Conservation (phyloP, 768 basidiomycete genomes). For the Leccinum pellstonianum region DNA sequence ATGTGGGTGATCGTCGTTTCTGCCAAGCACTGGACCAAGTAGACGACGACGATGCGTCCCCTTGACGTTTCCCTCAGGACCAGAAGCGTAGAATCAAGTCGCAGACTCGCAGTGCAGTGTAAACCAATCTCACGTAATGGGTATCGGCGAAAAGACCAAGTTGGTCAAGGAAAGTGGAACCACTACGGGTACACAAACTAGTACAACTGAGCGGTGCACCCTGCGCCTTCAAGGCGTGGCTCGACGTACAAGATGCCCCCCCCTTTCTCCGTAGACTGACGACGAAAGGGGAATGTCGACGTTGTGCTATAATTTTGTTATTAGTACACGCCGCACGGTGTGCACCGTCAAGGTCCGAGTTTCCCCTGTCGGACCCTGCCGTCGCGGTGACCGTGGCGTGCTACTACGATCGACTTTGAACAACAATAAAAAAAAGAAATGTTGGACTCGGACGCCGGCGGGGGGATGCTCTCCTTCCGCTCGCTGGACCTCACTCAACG, state of each 20-base stretch:
- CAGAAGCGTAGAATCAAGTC: neutral
- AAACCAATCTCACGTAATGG: neutral
- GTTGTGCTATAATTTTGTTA: neutral
- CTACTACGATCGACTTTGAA: neutral
- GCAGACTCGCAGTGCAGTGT: neutral
- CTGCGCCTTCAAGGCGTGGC: neutral
- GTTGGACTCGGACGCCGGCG: neutral
- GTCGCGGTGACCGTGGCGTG: neutral
- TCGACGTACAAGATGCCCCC: neutral
- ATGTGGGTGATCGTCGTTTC: neutral
- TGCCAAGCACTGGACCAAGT: neutral
- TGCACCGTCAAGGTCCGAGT: neutral
- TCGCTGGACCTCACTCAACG: neutral
- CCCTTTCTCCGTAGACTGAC: neutral
- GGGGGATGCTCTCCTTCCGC: neutral
- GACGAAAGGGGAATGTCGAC: neutral
- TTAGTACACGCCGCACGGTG: no score
- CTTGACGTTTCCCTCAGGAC: neutral
- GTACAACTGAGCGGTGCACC: neutral
- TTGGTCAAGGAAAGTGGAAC: neutral
- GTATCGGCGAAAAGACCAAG: neutral
- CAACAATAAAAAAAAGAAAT: neutral
- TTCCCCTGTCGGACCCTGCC: neutral
- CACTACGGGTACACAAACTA: neutral
- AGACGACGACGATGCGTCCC: neutral